Percentiles rank a stretch among this genome's conserved stretches.
Evolutionary conservation across 305 asterid species (phyloP).

Genomic region (Fraxinus velutina): DNA sequence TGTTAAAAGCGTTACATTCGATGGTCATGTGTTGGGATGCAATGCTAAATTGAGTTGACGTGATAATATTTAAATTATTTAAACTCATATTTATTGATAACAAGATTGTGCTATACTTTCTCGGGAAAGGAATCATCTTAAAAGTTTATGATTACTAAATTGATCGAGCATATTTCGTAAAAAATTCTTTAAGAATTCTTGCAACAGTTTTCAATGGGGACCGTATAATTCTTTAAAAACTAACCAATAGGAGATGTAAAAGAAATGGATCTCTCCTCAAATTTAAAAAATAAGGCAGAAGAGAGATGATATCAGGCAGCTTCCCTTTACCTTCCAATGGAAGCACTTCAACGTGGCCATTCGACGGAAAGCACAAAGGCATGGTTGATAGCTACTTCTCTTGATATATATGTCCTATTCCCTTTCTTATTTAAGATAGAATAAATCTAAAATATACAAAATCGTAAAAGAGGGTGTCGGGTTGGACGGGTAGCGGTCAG

Average conservation of each 20-base stretch:
- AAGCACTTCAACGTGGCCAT: conserved; percentile 46
- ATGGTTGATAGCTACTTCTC: conserved; percentile 20
- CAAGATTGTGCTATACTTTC: neutral
- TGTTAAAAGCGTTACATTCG: neutral
- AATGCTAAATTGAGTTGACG: neutral
- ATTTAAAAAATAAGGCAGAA: neutral
- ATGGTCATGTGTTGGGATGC: neutral
- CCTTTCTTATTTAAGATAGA: conserved; percentile 23
- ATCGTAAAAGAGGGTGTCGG: conserved; percentile 29
- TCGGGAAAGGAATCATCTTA: neutral
- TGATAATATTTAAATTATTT: neutral
- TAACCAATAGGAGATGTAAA: neutral
- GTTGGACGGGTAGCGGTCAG: neutral
- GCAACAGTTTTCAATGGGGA: neutral
- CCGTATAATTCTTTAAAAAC: neutral
- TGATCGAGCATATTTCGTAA: conserved; percentile 21
- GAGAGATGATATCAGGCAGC: neutral
- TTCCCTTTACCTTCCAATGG: conserved; percentile 34
- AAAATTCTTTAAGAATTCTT: neutral
- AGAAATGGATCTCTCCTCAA: neutral
- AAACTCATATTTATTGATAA: neutral
- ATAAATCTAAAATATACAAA: conserved; percentile 7
- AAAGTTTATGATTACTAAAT: neutral
- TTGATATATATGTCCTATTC: neutral
- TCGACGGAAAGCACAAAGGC: conserved; percentile 50